Evolutionary conservation across 805 yeast genomes (phyloP), one percentile per base, ranked within the genome.

Genomic region (Pichia gijzeniarum): DNA sequence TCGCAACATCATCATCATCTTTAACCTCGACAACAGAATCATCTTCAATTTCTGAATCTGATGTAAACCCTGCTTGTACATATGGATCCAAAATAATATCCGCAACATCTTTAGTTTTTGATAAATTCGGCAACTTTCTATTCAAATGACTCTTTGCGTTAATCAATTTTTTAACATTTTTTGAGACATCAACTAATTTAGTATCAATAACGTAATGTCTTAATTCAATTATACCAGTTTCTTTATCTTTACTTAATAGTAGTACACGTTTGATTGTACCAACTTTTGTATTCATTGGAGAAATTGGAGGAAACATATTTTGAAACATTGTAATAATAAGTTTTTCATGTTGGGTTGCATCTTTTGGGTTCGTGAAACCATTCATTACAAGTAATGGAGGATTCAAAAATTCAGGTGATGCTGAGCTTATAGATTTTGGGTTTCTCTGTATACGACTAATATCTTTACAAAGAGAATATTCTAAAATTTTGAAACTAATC

Each of bases 361-460:
- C 78, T 43, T 73, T 70, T 35, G 86, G 82, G 45, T 82, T 81
- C 34, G 70, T 69, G 62, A 93, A 93, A n/a, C 95, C 95, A 64
- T 93, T 91, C 72, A 93, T 71, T 2, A 93, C 98, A 51, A 93
- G 69, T 54, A 93, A 71, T 6, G 99, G 99, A 17, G 99, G 98
- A 50, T 76, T 72, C 45, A 74, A 51, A 50, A 79, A 81, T 56
- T 83, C 89, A 35, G 73, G 65, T 34, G 76, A 68, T 40, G 84
- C 86, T 47, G 74, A 76, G 36, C 82, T 77, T 20, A 83, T 65
- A 2, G 95, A 79, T 60, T 87, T 89, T 22, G 99, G 98, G 45
- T 76, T 79, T 54, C 74, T 80, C 63, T 85, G 76, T 48, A 79
- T 73, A 48, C 71, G 74, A 40, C 79, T 72, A 16, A 93, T 81